Percentiles rank a stretch among this genome's conserved stretches.
phyloP scores from a whole-genome alignment of 768 basidiomycete genomes.

The Panaeolus cyanescens region DNA sequence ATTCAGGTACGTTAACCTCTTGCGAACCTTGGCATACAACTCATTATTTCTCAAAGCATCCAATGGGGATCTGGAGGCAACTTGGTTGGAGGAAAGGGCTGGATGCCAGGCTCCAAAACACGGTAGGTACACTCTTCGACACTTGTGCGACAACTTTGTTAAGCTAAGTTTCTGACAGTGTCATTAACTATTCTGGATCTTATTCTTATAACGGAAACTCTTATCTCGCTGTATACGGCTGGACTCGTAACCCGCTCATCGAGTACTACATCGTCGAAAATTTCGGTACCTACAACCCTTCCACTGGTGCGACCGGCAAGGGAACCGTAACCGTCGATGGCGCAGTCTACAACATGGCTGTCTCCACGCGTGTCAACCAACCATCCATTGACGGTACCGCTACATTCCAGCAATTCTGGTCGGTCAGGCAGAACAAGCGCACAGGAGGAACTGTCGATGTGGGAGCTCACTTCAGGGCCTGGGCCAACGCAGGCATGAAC shows the following conservation, averaged over 20 bases:
- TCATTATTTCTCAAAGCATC: neutral
- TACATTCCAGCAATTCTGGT: slow-evolving; percentile 8
- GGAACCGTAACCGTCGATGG: neutral
- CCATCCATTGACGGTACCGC: slow-evolving; percentile 5
- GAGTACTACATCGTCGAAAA: slow-evolving; percentile 6
- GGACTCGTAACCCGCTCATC: slow-evolving; percentile 5
- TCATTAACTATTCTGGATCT: neutral
- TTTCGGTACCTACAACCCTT: neutral
- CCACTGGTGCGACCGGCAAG: neutral
- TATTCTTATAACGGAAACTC: neutral
- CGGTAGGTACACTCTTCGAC: neutral
- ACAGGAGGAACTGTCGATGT: neutral
- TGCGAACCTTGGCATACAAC: neutral
- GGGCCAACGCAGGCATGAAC: slow-evolving; percentile 1
- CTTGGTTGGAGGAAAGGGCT: slow-evolving; percentile 1
- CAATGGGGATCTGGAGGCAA: slow-evolving; percentile 15
- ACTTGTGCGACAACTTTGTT: neutral
- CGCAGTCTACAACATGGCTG: neutral
- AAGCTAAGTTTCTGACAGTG: neutral
- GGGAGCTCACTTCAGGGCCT: neutral
- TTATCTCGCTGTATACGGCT: slow-evolving; percentile 6
- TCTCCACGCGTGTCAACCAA: slow-evolving; percentile 1
- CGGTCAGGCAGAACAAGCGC: neutral
- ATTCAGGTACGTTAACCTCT: slow-evolving; percentile 18
- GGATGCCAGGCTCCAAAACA: neutral